phyloP scores from a whole-genome alignment of 805 yeast genomes.

The Spathaspora girioi region DNA sequence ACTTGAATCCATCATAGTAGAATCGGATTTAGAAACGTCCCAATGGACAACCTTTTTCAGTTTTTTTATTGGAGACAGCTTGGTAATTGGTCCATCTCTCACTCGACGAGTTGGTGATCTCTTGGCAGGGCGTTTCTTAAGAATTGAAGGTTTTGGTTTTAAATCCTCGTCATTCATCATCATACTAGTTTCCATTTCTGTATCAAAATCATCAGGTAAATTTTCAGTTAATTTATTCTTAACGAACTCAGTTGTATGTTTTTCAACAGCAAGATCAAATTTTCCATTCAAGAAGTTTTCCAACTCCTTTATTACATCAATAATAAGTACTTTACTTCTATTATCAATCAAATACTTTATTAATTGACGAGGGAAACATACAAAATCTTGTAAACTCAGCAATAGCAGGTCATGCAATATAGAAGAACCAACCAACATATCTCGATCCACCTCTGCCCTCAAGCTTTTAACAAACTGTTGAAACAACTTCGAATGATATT shows the following conservation, averaged over 20 bases:
- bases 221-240: conserved; percentile 15
- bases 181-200: background rate
- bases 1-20: conserved; percentile 6
- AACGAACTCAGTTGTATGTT: conserved; percentile 24
- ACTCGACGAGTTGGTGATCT: background rate
- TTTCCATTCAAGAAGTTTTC: conserved; percentile 29
- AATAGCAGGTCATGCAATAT: conserved; percentile 49
- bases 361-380: background rate
- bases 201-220: conserved; percentile 4
- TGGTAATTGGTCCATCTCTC: conserved; percentile 8
- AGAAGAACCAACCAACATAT: conserved; percentile 54
- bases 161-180: conserved; percentile 5
- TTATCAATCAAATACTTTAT: background rate
- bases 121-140: background rate
- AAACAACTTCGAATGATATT: conserved; percentile 38
- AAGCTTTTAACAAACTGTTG: conserved; percentile 39
- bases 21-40: conserved; percentile 2
- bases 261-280: conserved; percentile 32
- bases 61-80: conserved; percentile 7
- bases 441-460: conserved; percentile 48
- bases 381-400: background rate
- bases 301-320: conserved; percentile 6
- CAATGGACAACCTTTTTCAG: conserved; percentile 1
- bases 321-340: background rate
- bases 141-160: background rate